Evolutionary conservation across 768 basidiomycete genomes (phyloP).

Genomic region (Leccinum rimulosum): DNA sequence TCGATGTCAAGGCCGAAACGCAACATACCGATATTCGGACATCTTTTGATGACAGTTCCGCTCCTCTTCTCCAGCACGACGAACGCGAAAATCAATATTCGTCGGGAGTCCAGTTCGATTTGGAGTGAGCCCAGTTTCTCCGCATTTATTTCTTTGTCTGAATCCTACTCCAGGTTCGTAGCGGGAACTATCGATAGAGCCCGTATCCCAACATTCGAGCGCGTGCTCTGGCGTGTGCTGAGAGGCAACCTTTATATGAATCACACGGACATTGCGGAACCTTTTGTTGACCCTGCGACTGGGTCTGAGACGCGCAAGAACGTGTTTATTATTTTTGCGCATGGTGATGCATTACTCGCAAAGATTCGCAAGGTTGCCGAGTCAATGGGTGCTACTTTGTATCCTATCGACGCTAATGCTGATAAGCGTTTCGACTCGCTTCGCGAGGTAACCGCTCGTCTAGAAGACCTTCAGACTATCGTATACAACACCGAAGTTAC

Average conservation of each 20-base stretch:
- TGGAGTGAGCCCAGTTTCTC: constrained; percentile 60
- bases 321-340: constrained; percentile 99
- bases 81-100: constrained; percentile 72
- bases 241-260: constrained; percentile 99
- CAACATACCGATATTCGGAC: constrained; percentile 77
- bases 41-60: constrained; percentile 89
- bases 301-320: constrained; percentile 90
- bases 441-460: constrained; percentile 79
- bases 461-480: constrained; percentile 89
- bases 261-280: constrained; percentile 90
- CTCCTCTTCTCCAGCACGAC: constrained; percentile 88
- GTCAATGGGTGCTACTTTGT: constrained; percentile 97
- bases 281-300: constrained; percentile 85
- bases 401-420: constrained; percentile 92
- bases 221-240: constrained; percentile 96
- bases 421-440: constrained; percentile 91
- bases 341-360: constrained; percentile 85
- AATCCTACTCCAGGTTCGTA: constrained; percentile 64
- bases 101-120: constrained; percentile 66
- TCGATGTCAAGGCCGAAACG: constrained; percentile 60
- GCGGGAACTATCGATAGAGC: constrained; percentile 94
- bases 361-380: constrained; percentile 99
- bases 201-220: constrained; percentile 90
- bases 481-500: constrained; percentile 86
- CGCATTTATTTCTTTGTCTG: not conserved